Percentiles rank a stretch among this genome's conserved stretches.
These are phyloP conservation scores for Xerocomus amazonicus DNA, from an alignment of 1,284 basidiomycete species.

Conservation along the genomic window DNA sequence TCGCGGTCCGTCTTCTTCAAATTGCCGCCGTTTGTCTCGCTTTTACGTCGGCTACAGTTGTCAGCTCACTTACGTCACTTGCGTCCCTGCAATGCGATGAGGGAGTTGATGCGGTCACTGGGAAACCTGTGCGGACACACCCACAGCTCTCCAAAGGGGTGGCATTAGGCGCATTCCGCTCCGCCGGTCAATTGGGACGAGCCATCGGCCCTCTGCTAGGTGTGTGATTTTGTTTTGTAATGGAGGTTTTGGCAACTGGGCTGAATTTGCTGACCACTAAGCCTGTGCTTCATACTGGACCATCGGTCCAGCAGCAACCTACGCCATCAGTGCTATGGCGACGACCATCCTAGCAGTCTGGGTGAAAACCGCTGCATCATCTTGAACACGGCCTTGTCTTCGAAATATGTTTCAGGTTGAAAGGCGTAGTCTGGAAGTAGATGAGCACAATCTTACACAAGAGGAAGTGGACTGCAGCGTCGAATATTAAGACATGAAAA, in stretches of 20 bases:
- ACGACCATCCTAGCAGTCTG: constrained; percentile 55
- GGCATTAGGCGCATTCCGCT: constrained; percentile 82
- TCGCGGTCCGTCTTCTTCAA: constrained; percentile 64
- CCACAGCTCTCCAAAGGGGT: constrained; percentile 77
- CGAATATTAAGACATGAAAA: constrained; percentile 5
- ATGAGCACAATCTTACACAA: not conserved
- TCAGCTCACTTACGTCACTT: constrained; percentile 82
- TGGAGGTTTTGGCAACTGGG: not conserved
- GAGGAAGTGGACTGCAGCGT: no score
- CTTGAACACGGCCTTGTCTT: constrained; percentile 9
- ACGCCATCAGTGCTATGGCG: constrained; percentile 58
- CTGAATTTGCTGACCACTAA: constrained; percentile 29
- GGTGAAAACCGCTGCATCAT: constrained; percentile 42
- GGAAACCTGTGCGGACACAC: constrained; percentile 51
- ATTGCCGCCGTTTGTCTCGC: constrained; percentile 76
- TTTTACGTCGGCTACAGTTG: constrained; percentile 89
- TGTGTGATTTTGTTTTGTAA: constrained; percentile 31
- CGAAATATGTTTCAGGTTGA: constrained; percentile 5
- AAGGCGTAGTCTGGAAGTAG: constrained; percentile 1
- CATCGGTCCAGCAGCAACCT: constrained; percentile 78
- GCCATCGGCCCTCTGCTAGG: constrained; percentile 86
- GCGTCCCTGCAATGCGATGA: constrained; percentile 87
- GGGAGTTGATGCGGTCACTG: constrained; percentile 51
- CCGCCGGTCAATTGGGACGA: constrained; percentile 84
- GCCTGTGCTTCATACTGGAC: constrained; percentile 87